Conservation (phyloP, 108 stramenopile genomes). For the Poteriospumella lacustris region DNA sequence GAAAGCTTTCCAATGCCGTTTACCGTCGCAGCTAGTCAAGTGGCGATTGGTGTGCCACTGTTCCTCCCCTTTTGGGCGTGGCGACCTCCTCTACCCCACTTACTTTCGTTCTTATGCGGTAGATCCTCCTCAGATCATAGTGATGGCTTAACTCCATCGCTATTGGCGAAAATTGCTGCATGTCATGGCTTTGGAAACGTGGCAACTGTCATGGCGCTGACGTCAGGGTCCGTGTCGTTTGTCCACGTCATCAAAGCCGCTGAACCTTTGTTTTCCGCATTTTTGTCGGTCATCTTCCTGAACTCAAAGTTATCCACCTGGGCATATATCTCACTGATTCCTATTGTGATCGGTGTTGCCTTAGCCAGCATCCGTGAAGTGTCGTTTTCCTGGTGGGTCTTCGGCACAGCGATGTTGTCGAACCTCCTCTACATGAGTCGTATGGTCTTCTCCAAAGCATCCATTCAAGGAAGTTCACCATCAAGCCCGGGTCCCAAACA, state of each 20-base stretch:
- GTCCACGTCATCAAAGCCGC: slow-evolving; percentile 52
- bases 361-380: slow-evolving; percentile 50
- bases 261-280: slow-evolving; percentile 49
- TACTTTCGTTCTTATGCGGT: no score
- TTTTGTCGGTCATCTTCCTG: slow-evolving; percentile 43
- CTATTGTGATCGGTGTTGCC: slow-evolving; percentile 88
- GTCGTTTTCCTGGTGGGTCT: slow-evolving; percentile 41
- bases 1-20: background rate
- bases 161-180: background rate
- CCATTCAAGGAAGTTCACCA: background rate
- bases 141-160: no score
- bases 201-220: slow-evolving; percentile 42
- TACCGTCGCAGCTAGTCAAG: slow-evolving; percentile 11
- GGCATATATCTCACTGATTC: slow-evolving; percentile 32
- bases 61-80: slow-evolving; percentile 20
- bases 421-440: slow-evolving; percentile 15
- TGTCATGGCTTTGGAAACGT: slow-evolving; percentile 44
- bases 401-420: slow-evolving; percentile 32
- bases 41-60: background rate
- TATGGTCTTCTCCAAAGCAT: slow-evolving; percentile 5
- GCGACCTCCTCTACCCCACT: slow-evolving; percentile 11
- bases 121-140: no score
- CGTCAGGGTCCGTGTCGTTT: slow-evolving; percentile 51
- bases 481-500: no score
- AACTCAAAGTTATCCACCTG: background rate